Evolutionary conservation across 2,329 filamentous ascomycete species (phyloP).

Genomic region (Cladobotryum mycophilum): DNA sequence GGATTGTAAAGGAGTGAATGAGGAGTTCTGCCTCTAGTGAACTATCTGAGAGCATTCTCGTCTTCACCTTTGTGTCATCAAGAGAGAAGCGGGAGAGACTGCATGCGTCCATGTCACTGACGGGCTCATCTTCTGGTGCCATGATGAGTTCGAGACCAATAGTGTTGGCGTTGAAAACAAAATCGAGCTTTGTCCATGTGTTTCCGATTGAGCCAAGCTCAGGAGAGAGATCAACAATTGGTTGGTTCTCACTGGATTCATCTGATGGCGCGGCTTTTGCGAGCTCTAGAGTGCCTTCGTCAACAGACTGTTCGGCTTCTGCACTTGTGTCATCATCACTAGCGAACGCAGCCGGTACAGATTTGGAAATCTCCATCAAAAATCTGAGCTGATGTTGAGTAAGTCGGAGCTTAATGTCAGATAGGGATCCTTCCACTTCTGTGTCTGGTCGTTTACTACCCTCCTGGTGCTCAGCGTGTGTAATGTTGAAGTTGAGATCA

Average conservation of each 20-base stretch:
- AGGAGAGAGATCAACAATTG: conserved; percentile 53
- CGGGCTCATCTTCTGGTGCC: conserved; percentile 66
- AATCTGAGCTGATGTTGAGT: conserved; percentile 91
- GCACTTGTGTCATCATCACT: conserved; percentile 62
- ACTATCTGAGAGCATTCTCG: conserved; percentile 86
- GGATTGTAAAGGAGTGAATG: conserved; percentile 90
- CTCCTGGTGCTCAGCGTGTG: conserved; percentile 77
- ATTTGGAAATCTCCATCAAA: conserved; percentile 76
- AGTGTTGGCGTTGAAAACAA: conserved; percentile 82
- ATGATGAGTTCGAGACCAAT: conserved; percentile 84
- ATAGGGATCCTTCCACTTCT: conserved; percentile 87
- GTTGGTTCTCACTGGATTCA: conserved; percentile 30
- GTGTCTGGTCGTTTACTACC: conserved; percentile 78
- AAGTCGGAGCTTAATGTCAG: conserved; percentile 81
- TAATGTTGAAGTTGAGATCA: conserved; percentile 87
- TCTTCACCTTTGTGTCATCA: conserved; percentile 85
- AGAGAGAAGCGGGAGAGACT: conserved; percentile 92
- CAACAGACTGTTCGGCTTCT: conserved; percentile 69
- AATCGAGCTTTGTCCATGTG: conserved; percentile 87
- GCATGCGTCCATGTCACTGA: conserved; percentile 69
- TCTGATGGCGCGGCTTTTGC: conserved; percentile 36
- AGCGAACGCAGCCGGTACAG: conserved; percentile 81
- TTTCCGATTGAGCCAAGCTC: conserved; percentile 64
- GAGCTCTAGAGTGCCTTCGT: conserved; percentile 44
- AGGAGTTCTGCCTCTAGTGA: conserved; percentile 89